Evolutionary conservation across 495 filamentous ascomycete species (phyloP).

Genomic region (Hypoxylon trugodes): DNA sequence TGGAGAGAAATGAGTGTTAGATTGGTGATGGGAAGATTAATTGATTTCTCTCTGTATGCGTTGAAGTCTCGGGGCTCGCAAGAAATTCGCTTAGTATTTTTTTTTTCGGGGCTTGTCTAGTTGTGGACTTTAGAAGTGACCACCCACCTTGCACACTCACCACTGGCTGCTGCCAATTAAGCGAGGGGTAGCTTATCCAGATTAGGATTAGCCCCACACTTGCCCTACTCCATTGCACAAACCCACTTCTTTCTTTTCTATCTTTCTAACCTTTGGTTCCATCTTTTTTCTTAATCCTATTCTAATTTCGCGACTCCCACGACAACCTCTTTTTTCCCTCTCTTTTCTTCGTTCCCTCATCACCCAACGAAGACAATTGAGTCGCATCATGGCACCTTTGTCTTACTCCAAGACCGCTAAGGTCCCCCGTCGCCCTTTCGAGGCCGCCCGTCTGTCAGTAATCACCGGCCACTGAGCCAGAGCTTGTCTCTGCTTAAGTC

Average conservation of each 20-base stretch:
- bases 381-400: conserved; percentile 56
- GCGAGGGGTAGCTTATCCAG: conserved; percentile 30
- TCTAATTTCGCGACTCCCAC: conserved; percentile 45
- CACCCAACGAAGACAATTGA: conserved; percentile 39
- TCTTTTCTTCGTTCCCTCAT: conserved; percentile 29
- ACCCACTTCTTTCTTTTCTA: conserved; percentile 48
- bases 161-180: conserved; percentile 29
- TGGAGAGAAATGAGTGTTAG: conserved; percentile 47
- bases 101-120: conserved; percentile 33
- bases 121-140: conserved; percentile 27
- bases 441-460: conserved; percentile 99
- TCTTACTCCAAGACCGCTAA: conserved; percentile 99
- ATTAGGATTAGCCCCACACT: conserved; percentile 25
- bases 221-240: conserved; percentile 50
- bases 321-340: conserved; percentile 49
- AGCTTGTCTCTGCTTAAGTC: conserved; percentile 98
- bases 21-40: conserved; percentile 47
- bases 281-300: conserved; percentile 44
- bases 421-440: conserved; percentile 87
- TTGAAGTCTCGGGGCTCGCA: conserved; percentile 16
- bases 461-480: conserved; percentile 93
- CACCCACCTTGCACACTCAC: not conserved
- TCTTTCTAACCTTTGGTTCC: conserved; percentile 37
- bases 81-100: conserved; percentile 40
- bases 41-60: conserved; percentile 26